These are phyloP conservation scores for Cylindrotheca fusiformis DNA, from an alignment of 108 stramenopile species.

Conservation along the genomic window DNA sequence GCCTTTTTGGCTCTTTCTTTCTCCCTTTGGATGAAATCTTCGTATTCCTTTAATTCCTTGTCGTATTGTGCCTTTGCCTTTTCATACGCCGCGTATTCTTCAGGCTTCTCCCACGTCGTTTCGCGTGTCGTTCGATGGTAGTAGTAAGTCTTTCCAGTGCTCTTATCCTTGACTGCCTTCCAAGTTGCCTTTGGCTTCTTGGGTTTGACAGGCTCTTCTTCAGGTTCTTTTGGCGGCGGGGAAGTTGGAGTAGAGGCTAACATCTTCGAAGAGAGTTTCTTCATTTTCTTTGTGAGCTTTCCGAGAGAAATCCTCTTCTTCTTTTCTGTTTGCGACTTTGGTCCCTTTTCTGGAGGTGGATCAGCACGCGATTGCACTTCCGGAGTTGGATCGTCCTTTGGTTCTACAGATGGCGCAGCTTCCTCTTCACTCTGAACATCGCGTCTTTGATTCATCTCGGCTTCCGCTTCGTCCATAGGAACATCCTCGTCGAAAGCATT, in stretches of 20 bases:
- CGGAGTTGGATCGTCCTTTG: neutral
- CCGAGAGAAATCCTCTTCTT: neutral
- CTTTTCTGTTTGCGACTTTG: neutral
- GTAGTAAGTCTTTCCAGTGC: constrained; percentile 64
- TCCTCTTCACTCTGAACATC: neutral
- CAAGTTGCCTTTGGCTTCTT: constrained; percentile 39
- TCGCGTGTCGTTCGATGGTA: constrained; percentile 66
- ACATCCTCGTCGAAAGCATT: neutral
- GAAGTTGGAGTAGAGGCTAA: neutral
- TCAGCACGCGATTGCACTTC: neutral
- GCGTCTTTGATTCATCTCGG: neutral
- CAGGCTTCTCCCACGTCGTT: constrained; percentile 71
- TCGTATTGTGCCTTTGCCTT: neutral
- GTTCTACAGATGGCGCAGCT: neutral
- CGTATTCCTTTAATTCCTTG: neutral
- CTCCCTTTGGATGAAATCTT: neutral
- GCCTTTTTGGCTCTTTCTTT: neutral
- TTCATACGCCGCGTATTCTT: constrained; percentile 16
- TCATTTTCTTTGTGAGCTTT: neutral
- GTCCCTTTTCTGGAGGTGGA: neutral
- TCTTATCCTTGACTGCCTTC: constrained; percentile 53
- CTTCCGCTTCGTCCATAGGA: neutral
- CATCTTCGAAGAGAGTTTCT: neutral
- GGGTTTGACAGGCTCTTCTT: constrained; percentile 2
- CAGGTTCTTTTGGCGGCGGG: neutral